Conservation (phyloP, 805 yeast species). For the Pichia phayaonensis region DNA sequence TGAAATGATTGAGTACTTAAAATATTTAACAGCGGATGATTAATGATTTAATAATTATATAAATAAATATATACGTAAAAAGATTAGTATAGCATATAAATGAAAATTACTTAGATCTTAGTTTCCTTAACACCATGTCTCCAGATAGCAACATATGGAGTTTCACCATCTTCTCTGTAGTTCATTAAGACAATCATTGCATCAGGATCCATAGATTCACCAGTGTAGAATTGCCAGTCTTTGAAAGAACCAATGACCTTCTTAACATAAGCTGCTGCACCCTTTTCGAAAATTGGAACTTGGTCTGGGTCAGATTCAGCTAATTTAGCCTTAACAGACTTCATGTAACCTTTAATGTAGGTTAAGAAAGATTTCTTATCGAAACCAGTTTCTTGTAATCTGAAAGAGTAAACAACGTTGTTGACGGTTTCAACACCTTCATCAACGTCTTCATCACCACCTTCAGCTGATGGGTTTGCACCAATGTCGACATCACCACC, state of each 20-base stretch:
- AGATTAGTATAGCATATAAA: neutral
- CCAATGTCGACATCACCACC: conserved; percentile 96
- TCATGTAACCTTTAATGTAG: conserved; percentile 99
- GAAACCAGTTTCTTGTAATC: conserved; percentile 90
- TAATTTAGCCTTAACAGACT: conserved; percentile 84
- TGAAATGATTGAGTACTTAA: conserved; percentile 45
- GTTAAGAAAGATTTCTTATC: conserved; percentile 97
- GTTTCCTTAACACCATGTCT: conserved; percentile 91
- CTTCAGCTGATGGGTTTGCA: conserved; percentile 99
- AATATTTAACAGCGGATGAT: conserved; percentile 1
- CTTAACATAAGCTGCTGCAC: conserved; percentile 94
- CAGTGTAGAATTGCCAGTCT: conserved; percentile 99
- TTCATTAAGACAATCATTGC: conserved; percentile 95
- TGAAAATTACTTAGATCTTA: conserved; percentile 59
- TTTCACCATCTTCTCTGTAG: conserved; percentile 99
- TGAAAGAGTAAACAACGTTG: conserved; percentile 98
- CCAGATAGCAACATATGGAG: conserved; percentile 98
- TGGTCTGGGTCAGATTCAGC: conserved; percentile 85
- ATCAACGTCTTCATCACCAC: conserved; percentile 73
- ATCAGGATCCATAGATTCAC: conserved; percentile 99
- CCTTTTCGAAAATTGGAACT: conserved; percentile 89
- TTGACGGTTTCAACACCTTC: conserved; percentile 87
- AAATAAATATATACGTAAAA: neutral
- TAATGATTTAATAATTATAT: neutral
- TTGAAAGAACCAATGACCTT: conserved; percentile 91